These are phyloP conservation scores for Fraxinus platypoda DNA, from an alignment of 305 asterid species.

Conservation along the genomic window DNA sequence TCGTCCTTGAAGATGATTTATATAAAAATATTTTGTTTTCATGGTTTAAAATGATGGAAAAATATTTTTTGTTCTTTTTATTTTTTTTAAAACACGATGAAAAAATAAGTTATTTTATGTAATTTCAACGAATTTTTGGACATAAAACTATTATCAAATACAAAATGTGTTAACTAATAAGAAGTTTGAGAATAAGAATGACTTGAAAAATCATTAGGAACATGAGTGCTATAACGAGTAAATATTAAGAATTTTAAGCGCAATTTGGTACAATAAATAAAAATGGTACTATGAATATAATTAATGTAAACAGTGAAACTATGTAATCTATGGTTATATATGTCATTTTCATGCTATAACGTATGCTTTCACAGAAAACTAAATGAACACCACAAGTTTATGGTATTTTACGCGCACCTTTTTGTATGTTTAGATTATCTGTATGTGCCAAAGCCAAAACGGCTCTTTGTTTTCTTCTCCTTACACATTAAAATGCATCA, in stretches of 20 bases:
- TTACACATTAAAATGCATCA: constrained; percentile 17
- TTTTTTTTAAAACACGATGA: too few species aligned
- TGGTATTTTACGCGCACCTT: constrained; percentile 24
- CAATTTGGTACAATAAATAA: too few species aligned
- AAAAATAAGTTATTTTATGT: too few species aligned
- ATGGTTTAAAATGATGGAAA: background rate
- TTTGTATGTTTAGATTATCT: constrained; percentile 19
- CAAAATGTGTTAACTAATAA: too few species aligned
- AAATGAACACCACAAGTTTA: constrained; percentile 22
- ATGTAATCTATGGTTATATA: background rate
- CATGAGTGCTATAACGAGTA: background rate
- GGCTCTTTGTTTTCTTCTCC: constrained; percentile 50
- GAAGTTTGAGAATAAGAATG: background rate
- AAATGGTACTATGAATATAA: too few species aligned
- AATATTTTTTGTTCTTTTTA: too few species aligned
- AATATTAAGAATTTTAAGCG: too few species aligned
- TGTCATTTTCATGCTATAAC: background rate
- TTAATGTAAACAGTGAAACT: background rate
- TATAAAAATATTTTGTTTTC: too few species aligned
- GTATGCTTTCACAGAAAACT: background rate
- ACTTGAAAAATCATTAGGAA: background rate
- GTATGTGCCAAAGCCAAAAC: constrained; percentile 19
- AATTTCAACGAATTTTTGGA: background rate
- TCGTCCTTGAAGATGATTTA: too few species aligned
- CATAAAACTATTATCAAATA: too few species aligned